These are phyloP conservation scores for Puccinia triticina DNA, from an alignment of 1,284 basidiomycete genomes.

Conservation along the genomic window DNA sequence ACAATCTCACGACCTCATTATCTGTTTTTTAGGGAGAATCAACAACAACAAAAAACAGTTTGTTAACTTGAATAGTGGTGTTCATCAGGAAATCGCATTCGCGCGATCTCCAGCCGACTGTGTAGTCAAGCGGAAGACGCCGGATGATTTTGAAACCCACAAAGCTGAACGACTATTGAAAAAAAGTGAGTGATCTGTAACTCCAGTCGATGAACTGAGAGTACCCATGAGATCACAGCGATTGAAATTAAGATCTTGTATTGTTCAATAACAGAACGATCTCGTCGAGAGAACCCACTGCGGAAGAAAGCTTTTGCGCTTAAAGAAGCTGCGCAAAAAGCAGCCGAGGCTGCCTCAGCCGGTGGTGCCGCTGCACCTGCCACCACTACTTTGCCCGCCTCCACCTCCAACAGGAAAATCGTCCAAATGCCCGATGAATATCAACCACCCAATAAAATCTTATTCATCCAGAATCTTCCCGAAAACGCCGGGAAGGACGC, in stretches of 20 bases:
- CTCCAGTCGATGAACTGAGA: not conserved
- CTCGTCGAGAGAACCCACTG: slow-evolving; percentile 60
- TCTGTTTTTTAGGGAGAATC: not conserved
- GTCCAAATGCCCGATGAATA: slow-evolving; percentile 99
- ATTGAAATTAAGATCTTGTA: slow-evolving; percentile 27
- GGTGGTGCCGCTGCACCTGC: slow-evolving; percentile 22
- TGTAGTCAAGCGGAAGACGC: slow-evolving; percentile 72
- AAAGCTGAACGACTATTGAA: slow-evolving; percentile 73
- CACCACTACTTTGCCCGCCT: slow-evolving; percentile 25
- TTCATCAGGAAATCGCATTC: slow-evolving; percentile 82
- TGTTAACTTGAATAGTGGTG: not conserved
- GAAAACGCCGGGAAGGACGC: slow-evolving; percentile 81
- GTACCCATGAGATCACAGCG: not conserved
- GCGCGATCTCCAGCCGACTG: slow-evolving; percentile 85
- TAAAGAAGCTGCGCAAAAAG: slow-evolving; percentile 66
- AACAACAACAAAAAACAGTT: not conserved
- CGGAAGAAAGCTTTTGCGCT: slow-evolving; percentile 56
- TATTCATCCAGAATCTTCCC: slow-evolving; percentile 96
- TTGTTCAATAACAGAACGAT: slow-evolving; percentile 68
- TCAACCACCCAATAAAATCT: slow-evolving; percentile 96
- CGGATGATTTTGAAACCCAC: slow-evolving; percentile 71
- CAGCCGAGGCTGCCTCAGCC: slow-evolving; percentile 66
- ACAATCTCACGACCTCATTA: not conserved
- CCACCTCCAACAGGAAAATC: slow-evolving; percentile 57
- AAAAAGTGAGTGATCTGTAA: slow-evolving; percentile 68